Base-by-base conservation (phyloP, 192 early-diverging fungal genomes). In the Linnemannia zychae region DNA sequence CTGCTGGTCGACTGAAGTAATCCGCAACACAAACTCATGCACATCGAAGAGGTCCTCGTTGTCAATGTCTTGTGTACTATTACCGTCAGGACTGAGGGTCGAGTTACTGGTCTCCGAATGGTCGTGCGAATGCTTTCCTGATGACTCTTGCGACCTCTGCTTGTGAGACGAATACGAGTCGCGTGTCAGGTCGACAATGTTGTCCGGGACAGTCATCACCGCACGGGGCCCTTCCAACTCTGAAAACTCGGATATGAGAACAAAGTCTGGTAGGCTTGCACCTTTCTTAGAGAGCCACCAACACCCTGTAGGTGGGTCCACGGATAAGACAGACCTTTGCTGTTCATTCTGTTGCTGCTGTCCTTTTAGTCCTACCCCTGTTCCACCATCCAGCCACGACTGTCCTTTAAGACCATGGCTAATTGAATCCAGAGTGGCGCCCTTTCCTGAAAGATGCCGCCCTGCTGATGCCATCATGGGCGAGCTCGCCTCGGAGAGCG, bases 161-260 rank as follows among this genome's bases (percentile, higher is more conserved):
- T 85, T 85, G 69, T 67, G 49, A 2, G 77, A 79, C 0, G 83
- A 76, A 36, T 85, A 85, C 37, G 83, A 85, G 50, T 85, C 83
- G 47, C 77, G 77, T 7, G 83, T 85, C 53, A 85, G 46, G 83
- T 85, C 83, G 22, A 85, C 73, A 40, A 85, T 75, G 28, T 85
- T 85, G 22, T 85, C 83, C 6, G 83, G 79, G 20, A 91, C 87
- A 13, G 88, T 81, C 74, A 89, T 89, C 34, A 89, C 81, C 4
- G 90, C 86, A n/a, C 88, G 37, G 31, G 90, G 90, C 12, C 90
- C 90, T 67, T 91, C 89, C 37, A 91, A 38, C 66, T 91, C 90
- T 67, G 90, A 91, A 74, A 91, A 91, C 60, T 91, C 90, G 40
- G 87, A 88, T 16, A 91, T 84, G 16, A 91, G 86, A 4, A 91